Evolutionary conservation across 805 yeast genomes (phyloP).

Genomic region (Spathaspora gorwiae): DNA sequence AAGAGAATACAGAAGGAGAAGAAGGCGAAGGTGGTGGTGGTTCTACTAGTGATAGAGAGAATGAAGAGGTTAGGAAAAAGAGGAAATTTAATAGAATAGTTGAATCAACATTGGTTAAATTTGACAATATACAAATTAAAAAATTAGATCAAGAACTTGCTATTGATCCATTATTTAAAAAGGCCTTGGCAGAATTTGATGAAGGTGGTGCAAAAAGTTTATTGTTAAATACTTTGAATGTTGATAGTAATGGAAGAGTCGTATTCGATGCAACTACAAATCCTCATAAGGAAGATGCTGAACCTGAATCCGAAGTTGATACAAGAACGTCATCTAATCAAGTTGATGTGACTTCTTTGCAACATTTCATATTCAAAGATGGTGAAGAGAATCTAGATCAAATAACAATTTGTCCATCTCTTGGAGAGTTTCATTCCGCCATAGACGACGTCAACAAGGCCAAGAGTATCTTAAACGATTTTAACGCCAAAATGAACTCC

Average conservation of each 20-base stretch:
- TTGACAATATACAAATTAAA: slow-evolving; percentile 48
- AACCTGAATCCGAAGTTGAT: slow-evolving; percentile 8
- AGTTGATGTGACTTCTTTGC: slow-evolving; percentile 17
- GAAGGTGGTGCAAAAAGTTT: slow-evolving; percentile 79
- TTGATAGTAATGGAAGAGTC: slow-evolving; percentile 51
- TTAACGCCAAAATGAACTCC: slow-evolving; percentile 26
- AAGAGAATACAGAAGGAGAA: slow-evolving; percentile 12
- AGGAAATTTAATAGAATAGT: slow-evolving; percentile 28
- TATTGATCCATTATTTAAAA: slow-evolving; percentile 72
- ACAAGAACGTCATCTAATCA: slow-evolving; percentile 10
- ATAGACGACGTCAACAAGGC: slow-evolving; percentile 47
- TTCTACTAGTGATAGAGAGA: background rate
- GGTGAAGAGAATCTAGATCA: slow-evolving; percentile 16
- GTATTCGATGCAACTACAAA: slow-evolving; percentile 60
- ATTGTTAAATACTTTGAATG: slow-evolving; percentile 54
- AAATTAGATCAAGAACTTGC: slow-evolving; percentile 60
- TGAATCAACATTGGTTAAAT: slow-evolving; percentile 48
- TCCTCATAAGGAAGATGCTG: slow-evolving; percentile 10
- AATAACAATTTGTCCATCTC: slow-evolving; percentile 64
- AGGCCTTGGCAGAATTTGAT: slow-evolving; percentile 72
- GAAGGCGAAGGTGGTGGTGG: slow-evolving; percentile 4
- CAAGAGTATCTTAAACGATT: slow-evolving; percentile 37
- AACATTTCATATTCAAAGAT: slow-evolving; percentile 17
- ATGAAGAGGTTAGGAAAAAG: slow-evolving; percentile 18
- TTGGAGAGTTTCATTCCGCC: slow-evolving; percentile 54